Conservation (phyloP, 2,329 filamentous ascomycete species). For the Aureobasidium sp. region DNA sequence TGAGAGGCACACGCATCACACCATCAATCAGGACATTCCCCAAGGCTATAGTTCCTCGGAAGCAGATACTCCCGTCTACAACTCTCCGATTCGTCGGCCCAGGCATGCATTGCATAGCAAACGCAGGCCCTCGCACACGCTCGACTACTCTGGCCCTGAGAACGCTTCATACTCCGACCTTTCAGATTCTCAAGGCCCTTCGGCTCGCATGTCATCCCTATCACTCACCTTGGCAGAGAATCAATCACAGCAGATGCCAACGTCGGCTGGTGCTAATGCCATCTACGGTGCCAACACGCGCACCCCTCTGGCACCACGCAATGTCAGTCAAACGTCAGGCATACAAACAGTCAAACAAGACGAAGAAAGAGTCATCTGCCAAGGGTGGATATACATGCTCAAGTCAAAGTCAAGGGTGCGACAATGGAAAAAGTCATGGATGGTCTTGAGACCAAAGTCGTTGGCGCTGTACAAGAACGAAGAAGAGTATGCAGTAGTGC, state of each 20-base stretch:
- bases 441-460: conserved; percentile 75
- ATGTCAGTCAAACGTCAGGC: conserved; percentile 56
- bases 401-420: conserved; percentile 75
- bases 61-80: conserved; percentile 24
- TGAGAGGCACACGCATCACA: conserved; percentile 24
- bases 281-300: conserved; percentile 23
- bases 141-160: conserved; percentile 56
- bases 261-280: conserved; percentile 24
- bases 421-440: conserved; percentile 94
- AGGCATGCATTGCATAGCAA: conserved; percentile 22
- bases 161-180: conserved; percentile 79
- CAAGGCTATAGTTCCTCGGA: conserved; percentile 40
- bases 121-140: conserved; percentile 50
- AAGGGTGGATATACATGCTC: conserved; percentile 80
- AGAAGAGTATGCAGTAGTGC: conserved; percentile 75
- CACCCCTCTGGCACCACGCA: conserved; percentile 34
- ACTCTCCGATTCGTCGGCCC: conserved; percentile 7
- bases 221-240: conserved; percentile 21
- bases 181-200: conserved; percentile 41
- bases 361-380: conserved; percentile 84
- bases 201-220: conserved; percentile 27
- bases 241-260: conserved; percentile 20
- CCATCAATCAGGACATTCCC: conserved; percentile 5
- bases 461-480: conserved; percentile 91
- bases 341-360: conserved; percentile 48